Base-by-base conservation (phyloP, 2,329 filamentous ascomycete species). In the Fusarium nelsonii region DNA sequence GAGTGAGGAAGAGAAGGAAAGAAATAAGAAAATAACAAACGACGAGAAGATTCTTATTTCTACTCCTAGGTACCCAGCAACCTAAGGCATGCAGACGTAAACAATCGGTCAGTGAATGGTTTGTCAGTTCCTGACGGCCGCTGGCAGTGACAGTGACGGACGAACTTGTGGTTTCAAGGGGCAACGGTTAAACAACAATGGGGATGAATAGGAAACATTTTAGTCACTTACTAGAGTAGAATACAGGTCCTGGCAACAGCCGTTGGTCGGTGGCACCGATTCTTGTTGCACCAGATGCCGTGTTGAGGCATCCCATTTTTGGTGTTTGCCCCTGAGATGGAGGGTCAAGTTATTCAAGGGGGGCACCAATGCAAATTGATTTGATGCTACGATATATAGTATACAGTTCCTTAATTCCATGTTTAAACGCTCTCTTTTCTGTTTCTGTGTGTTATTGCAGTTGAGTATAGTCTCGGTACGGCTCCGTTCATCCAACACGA, bases 121-220 rank as follows among this genome's bases (percentile, higher is more conserved):
- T 44, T 52, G 34, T 14, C 43, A n/a, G 34, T 46, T 58, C 30
- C 30, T 58, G 23, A 30, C 51, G n/a, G 43, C n/a, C 28, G 43
- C 20, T 51, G 23, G 48, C 48, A 40, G 45, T 51, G 54, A 44
- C 63, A 51, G 50, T 36, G 50, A 18, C 64, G 59, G 58, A 37
- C 43, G 37, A 49, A 66, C 63, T n/a, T 53, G 30, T 59, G 37
- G 58, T 70, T 60, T 58, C 53, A 59, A 68, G 63, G 67, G 66
- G 67, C 63, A 70, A 68, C 67, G 26, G 51, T 52, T 64, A 10
- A 45, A 52, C 44, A 57, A 53, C 43, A 56, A 50, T 39, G 16
- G 37, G 18, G 39, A 57, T 62, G 39, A 66, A 51, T 50, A 41
- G 43, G 50, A 30, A 46, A 41, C 39, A 45, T 44, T 28, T 16